phyloP scores from a whole-genome alignment of 1,284 basidiomycete genomes.

The Ustilago vetiveriae region DNA sequence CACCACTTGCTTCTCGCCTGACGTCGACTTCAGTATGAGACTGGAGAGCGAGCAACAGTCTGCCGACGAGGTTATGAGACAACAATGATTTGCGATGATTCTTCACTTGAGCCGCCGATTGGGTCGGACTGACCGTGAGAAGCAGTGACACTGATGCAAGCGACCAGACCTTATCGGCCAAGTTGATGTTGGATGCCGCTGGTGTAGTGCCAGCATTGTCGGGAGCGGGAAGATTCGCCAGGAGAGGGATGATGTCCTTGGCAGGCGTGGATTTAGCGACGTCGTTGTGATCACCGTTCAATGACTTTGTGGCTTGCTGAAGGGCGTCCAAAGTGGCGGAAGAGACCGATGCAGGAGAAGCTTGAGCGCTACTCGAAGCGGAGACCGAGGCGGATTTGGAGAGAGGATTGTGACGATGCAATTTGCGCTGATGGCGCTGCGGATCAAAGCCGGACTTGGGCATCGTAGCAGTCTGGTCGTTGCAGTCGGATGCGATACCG shows the following conservation, averaged over 20 bases:
- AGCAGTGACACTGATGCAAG: conserved; percentile 59
- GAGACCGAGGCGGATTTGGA: conserved; percentile 15
- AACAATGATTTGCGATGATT: conserved; percentile 45
- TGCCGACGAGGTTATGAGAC: conserved; percentile 48
- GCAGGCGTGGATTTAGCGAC: neutral
- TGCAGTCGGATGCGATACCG: neutral
- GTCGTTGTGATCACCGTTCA: too few relatives aligned
- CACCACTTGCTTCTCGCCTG: conserved; percentile 61
- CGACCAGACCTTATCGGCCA: conserved; percentile 62
- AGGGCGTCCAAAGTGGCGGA: conserved; percentile 27
- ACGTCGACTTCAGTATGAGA: conserved; percentile 54
- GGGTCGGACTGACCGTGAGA: conserved; percentile 38
- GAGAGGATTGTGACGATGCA: conserved; percentile 53
- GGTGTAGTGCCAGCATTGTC: conserved; percentile 4
- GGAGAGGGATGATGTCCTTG: conserved; percentile 53
- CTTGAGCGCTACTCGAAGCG: conserved; percentile 9
- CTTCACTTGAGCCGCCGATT: conserved; percentile 48
- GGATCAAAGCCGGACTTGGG: conserved; percentile 58
- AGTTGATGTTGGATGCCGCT: conserved; percentile 11
- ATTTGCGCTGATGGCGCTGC: conserved; percentile 43
- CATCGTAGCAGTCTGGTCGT: conserved; percentile 22
- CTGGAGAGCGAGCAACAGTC: conserved; percentile 55
- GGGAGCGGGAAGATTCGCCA: conserved; percentile 50
- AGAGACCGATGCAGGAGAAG: conserved; percentile 12
- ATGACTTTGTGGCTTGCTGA: conserved; percentile 27